phyloP scores from a whole-genome alignment of 805 yeast species.

The Myxozyma lipomycoides region DNA sequence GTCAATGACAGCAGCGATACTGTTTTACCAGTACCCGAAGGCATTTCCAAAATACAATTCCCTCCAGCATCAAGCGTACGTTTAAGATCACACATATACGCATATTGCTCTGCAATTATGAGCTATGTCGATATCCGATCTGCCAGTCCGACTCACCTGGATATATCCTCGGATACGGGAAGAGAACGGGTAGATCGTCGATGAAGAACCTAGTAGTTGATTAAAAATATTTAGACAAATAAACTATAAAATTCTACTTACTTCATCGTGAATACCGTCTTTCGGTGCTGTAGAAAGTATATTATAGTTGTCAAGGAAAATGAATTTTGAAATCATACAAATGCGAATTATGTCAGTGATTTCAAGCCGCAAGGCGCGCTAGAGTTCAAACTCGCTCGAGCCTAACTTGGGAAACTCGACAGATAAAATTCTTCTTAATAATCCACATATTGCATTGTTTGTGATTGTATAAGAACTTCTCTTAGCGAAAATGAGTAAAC shows the following conservation, averaged over 20 bases:
- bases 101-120: constrained; percentile 69
- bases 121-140: not conserved
- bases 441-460: too few species aligned
- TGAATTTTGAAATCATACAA: too few species aligned
- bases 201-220: constrained; percentile 62
- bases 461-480: too few species aligned
- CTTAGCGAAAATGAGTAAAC: constrained; percentile 21
- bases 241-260: constrained; percentile 7
- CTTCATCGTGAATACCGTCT: constrained; percentile 25
- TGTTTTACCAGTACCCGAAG: constrained; percentile 98
- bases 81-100: constrained; percentile 94
- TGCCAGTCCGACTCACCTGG: constrained; percentile 45
- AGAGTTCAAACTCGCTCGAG: too few species aligned
- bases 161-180: constrained; percentile 94
- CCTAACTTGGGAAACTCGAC: too few species aligned
- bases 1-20: constrained; percentile 86
- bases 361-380: too few species aligned
- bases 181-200: constrained; percentile 91
- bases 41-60: constrained; percentile 95
- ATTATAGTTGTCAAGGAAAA: too few species aligned
- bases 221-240: not conserved
- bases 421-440: too few species aligned
- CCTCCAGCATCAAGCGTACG: constrained; percentile 94
- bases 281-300: too few species aligned
- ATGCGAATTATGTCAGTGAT: too few species aligned